These are phyloP conservation scores for Verbascum thapsus DNA, from an alignment of 257 asterid species.

Conservation along the genomic window DNA sequence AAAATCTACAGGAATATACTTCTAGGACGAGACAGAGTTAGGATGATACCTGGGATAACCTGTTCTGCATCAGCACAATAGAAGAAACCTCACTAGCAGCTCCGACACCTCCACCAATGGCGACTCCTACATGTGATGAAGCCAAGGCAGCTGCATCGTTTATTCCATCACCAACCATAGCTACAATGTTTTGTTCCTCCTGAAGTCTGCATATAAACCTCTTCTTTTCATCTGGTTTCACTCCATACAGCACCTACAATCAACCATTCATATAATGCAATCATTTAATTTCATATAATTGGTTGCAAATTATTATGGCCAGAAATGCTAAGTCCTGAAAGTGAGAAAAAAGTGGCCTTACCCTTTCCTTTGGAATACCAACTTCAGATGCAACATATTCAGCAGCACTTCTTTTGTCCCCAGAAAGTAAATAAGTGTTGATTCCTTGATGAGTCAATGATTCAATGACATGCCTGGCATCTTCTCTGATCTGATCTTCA, in stretches of 20 bases:
- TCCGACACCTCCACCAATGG: conserved; percentile 93
- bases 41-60: too few species aligned
- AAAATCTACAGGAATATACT: too few species aligned
- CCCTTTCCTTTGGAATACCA: conserved; percentile 91
- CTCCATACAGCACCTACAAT: conserved; percentile 78
- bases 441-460: conserved; percentile 84
- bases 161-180: conserved; percentile 99
- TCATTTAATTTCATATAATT: background rate
- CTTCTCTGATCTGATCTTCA: conserved; percentile 98
- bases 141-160: conserved; percentile 99
- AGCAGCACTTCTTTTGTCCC: conserved; percentile 92
- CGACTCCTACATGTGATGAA: conserved; percentile 90
- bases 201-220: conserved; percentile 71
- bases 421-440: conserved; percentile 82
- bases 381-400: conserved; percentile 95
- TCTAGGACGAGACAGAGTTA: too few species aligned
- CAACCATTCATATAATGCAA: conserved; percentile 27
- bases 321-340: too few species aligned
- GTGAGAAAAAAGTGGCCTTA: conserved; percentile 48
- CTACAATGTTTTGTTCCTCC: conserved; percentile 70
- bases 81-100: conserved; percentile 99
- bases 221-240: conserved; percentile 86
- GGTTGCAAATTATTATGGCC: too few species aligned
- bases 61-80: conserved; percentile 91
- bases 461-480: conserved; percentile 76